phyloP scores from a whole-genome alignment of 2,329 filamentous ascomycete genomes.

The Xenoacremonium recifei region DNA sequence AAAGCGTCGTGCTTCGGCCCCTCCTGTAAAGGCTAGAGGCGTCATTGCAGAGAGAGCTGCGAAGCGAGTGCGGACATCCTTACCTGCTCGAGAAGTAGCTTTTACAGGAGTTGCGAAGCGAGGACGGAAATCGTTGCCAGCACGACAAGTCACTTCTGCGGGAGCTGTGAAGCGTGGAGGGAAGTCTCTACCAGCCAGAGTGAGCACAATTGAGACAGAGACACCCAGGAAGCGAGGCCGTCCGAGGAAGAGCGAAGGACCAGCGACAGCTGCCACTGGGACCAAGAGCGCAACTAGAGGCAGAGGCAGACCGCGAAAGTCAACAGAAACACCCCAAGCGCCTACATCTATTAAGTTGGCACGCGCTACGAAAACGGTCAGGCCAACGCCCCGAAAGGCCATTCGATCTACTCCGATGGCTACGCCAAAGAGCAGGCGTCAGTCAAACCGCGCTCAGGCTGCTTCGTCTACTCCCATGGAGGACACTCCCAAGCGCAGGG shows the following conservation, averaged over 20 bases:
- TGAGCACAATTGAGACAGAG: not conserved
- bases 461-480: not conserved
- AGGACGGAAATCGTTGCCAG: not conserved
- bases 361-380: not conserved
- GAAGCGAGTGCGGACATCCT: not conserved
- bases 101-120: not conserved
- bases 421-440: not conserved
- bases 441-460: no score
- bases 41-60: not conserved
- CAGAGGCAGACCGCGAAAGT: not conserved
- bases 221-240: not conserved
- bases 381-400: no score
- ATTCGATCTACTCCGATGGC: no score
- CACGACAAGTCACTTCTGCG: not conserved
- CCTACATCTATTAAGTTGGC: not conserved
- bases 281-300: not conserved
- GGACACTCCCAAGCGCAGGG: not conserved
- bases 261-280: not conserved
- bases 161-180: not conserved
- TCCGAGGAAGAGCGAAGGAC: not conserved
- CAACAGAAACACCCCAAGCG: not conserved
- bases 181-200: not conserved
- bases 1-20: not conserved
- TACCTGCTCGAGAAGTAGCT: not conserved
- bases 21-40: not conserved